Evolutionary conservation across 2,329 filamentous ascomycete species (phyloP).

Genomic region (Thelonectria blattea): DNA sequence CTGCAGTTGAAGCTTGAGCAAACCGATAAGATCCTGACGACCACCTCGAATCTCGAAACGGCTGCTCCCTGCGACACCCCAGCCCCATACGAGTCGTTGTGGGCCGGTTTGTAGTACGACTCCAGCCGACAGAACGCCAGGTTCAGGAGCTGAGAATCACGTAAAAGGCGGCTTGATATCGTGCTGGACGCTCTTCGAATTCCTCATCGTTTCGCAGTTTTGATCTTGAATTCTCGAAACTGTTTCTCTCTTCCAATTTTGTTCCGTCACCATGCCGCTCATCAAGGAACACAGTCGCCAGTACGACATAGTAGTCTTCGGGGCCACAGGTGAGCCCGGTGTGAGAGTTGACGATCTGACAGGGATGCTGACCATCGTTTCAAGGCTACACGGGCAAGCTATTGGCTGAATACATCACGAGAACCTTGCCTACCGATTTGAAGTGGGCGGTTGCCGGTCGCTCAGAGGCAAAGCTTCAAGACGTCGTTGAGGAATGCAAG

Average conservation of each 20-base stretch:
- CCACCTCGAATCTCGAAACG: conserved; percentile 3
- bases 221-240: too few species aligned
- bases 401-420: conserved; percentile 76
- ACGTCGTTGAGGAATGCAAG: conserved; percentile 70
- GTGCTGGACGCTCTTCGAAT: conserved; percentile 5
- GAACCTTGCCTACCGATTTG: conserved; percentile 73
- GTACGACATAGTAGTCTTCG: conserved; percentile 64
- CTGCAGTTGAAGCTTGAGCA: not conserved
- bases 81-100: conserved; percentile 6
- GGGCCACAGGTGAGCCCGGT: conserved; percentile 57
- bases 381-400: conserved; percentile 84
- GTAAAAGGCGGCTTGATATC: conserved; percentile 20
- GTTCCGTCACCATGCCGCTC: conserved; percentile 45
- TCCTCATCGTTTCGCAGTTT: not conserved
- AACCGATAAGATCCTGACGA: conserved; percentile 26
- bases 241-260: not conserved
- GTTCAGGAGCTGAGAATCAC: conserved; percentile 13
- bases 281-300: conserved; percentile 57
- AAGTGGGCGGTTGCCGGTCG: conserved; percentile 90
- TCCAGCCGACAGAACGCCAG: conserved; percentile 4
- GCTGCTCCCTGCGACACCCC: conserved; percentile 9
- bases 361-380: conserved; percentile 18
- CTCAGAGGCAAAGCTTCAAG: conserved; percentile 75
- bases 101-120: conserved; percentile 19
- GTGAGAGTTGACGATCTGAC: not conserved